These are phyloP conservation scores for Thielaviopsis euricoi DNA, from an alignment of 2,329 filamentous ascomycete species.

Conservation along the genomic window DNA sequence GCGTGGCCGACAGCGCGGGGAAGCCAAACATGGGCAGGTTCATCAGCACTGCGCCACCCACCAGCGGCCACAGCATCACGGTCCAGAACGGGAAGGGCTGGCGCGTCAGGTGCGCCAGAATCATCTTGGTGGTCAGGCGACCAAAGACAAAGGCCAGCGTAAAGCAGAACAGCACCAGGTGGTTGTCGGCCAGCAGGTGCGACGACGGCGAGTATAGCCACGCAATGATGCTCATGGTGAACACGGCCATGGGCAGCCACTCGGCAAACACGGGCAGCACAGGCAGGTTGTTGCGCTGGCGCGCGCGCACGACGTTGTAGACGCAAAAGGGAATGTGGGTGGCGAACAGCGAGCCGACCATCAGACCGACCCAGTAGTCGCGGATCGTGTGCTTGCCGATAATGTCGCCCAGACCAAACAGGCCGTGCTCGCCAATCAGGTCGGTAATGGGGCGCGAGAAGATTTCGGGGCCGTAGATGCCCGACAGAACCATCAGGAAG, in stretches of 20 bases:
- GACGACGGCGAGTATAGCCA: conserved; percentile 91
- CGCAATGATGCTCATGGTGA: conserved; percentile 53
- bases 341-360: conserved; percentile 47
- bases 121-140: conserved; percentile 97
- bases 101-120: conserved; percentile 80
- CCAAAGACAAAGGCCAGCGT: conserved; percentile 97
- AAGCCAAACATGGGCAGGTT: conserved; percentile 70
- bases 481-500: conserved; percentile 69
- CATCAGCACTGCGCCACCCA: conserved; percentile 66
- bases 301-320: conserved; percentile 64
- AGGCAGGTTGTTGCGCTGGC: conserved; percentile 54
- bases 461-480: conserved; percentile 73
- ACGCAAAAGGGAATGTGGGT: conserved; percentile 82
- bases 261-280: conserved; percentile 75
- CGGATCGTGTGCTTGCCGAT: conserved; percentile 61
- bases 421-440: conserved; percentile 39
- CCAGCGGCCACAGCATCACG: conserved; percentile 69
- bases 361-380: conserved; percentile 71
- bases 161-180: conserved; percentile 79
- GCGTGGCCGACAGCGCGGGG: conserved; percentile 41
- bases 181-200: conserved; percentile 63
- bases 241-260: conserved; percentile 82
- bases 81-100: conserved; percentile 98
- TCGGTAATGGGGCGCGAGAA: conserved; percentile 64
- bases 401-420: conserved; percentile 35